Percentiles rank a stretch among this genome's conserved stretches.
Evolutionary conservation across 176 grass and related monocot genomes (phyloP).

Genomic region (Melocanna baccifera): DNA sequence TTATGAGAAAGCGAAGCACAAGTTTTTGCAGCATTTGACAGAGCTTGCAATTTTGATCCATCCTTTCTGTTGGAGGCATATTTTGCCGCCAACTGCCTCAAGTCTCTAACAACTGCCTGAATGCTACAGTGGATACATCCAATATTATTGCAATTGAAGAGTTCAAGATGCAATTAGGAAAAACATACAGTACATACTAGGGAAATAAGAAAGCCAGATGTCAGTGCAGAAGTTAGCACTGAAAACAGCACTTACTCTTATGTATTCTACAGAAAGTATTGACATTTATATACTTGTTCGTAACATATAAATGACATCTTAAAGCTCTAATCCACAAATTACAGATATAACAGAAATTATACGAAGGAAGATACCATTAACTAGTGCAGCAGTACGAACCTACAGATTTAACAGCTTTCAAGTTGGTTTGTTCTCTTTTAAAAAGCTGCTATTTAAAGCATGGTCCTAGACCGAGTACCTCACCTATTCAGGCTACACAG

Average conservation of each 20-base stretch:
- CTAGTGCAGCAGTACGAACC: not conserved
- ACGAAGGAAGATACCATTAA: not conserved
- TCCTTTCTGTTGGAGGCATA: slow-evolving; percentile 55
- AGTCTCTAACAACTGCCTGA: slow-evolving; percentile 51
- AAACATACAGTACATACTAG: not conserved
- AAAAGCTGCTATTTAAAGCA: not conserved
- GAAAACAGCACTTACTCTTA: not conserved
- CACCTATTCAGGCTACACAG: not conserved
- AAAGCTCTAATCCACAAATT: not conserved
- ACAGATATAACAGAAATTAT: not conserved
- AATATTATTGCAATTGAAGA: slow-evolving; percentile 14
- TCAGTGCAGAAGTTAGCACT: not conserved
- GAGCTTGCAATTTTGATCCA: slow-evolving; percentile 39
- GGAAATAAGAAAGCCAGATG: not conserved
- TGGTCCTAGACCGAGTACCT: not conserved
- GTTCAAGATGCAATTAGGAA: not conserved
- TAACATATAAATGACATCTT: not conserved
- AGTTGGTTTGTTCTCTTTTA: not conserved
- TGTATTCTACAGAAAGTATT: not conserved
- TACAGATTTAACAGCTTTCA: not conserved
- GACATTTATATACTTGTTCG: not conserved
- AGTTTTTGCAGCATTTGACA: slow-evolving; percentile 48
- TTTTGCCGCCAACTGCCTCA: slow-evolving; percentile 56
- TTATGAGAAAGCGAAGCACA: slow-evolving; percentile 43
- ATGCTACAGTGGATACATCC: slow-evolving; percentile 36